Base-by-base conservation (phyloP, 192 early-diverging fungal genomes). In the Coemansia sp. region DNA sequence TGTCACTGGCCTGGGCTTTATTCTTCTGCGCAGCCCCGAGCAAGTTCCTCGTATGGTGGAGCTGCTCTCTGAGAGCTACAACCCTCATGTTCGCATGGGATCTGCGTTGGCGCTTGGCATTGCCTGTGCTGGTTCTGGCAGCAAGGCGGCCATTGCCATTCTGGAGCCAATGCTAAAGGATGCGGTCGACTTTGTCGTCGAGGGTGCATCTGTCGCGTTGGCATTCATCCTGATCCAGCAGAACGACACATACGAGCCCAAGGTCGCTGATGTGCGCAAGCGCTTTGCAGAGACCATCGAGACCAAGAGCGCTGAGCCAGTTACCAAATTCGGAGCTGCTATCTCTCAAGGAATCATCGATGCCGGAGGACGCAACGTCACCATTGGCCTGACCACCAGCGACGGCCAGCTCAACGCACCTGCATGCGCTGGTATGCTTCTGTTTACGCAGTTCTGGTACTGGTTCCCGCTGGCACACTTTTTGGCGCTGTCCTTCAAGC, bases 371-470 rank as follows among this genome's bases (percentile, higher is more conserved):
- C 89, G 98, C 66, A 99, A 99, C 73, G 95, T 98, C 32, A 97
- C 94, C 1, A 96, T 99, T 58, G 94, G 93, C 0, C 84, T 99
- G 55, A 89, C 90, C 51, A 93, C 94, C 51, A 82, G 79, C n/a
- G 93, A 93, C 35, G 96, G 95, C 1, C 90, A 95, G 74, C 87
- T 90, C 20, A 93, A 94, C 71, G 96, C 96, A 87, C 87, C 91
- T n/a, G 94, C 97, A 20, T 93, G 98, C 73, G 96, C 95, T n/a
- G 98, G 98, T 22, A 96, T 97, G 91, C 94, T 95, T 9, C 87
- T 99, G 36, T 99, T 99, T 71, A 94, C 95, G 28, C 96, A 99
- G 85, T 98, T 97, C 82, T 99, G 98, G 98, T 96, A 96, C 88
- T 99, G 98, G 98, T 98, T 93, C 85, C 98, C 98, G 41, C 82